Base-by-base conservation (phyloP, 225 moss, liverwort and hornwort species). In the Sphagnum contortum region DNA sequence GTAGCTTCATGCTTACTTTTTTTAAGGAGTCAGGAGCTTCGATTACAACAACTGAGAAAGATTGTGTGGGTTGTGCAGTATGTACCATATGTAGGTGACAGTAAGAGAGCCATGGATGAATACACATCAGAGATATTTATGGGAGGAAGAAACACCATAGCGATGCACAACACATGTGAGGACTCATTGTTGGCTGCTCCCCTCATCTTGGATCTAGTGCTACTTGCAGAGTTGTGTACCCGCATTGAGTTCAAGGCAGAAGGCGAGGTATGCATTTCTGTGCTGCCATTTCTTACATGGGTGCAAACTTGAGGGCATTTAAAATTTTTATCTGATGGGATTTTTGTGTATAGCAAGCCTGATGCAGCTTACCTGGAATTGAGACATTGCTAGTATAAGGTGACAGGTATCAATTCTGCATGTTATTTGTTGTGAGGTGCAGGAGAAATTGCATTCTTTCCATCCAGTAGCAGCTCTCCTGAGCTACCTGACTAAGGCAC, bases 111-210 rank as follows among this genome's bases (percentile, higher is more conserved):
- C 2, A 98, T 98, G 96, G 96, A 98, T 60, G 96, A 98, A 50
- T 98, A 98, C 66, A 92, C 96, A 0, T 98, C 96, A 9, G 96
- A 98, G 70, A 98, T 98, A 8, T 98, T 98, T 71, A 98, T 98
- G 96, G 96, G 96, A 62, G 96, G 96, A 48, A 89, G 85, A 67
- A 96, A 90, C 68, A 96, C 96, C 0, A 96, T 96, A 0, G 93
- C 87, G 29, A 86, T 98, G 77, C 96, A 91, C 76, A 98, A 98
- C 71, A 98, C 96, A 4, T 98, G 96, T 45, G 92, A 98, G 66
- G 96, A 98, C 9, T 98, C 92, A 0, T 70, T 98, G 67, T 62
- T 98, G 49, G 93, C 93, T 48, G 92, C 93, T 7, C 96, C 96
- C 2, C 83, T 98, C 44, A 93, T 98, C 61, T 75, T 98, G 45